Evolutionary conservation across 2,329 filamentous ascomycete species (phyloP), one percentile per base, ranked within the genome.

Genomic region (Alternaria panax): DNA sequence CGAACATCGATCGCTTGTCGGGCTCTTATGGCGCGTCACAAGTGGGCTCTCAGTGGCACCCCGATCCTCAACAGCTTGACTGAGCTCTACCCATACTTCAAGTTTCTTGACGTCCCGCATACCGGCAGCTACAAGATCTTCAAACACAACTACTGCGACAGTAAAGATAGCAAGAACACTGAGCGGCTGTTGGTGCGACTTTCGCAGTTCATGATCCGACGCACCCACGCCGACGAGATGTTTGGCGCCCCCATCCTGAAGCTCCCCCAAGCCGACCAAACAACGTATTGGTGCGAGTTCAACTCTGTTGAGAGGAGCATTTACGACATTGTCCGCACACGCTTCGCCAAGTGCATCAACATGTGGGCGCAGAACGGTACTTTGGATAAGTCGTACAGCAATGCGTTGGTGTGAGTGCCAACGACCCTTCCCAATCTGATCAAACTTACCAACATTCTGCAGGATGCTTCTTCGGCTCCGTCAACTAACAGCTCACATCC

Each of bases 221-320:
- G 85, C 6, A 87, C 85, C 0, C 85, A 88, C 70, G 72, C 74
- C 1, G 84, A 86, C 38, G 55, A 64, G 9, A 77, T 88, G 16
- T 85, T 88, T 60, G 79, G 81, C 1, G 75, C 80, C 0, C 83
- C 85, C 0, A 82, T 89, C 1, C 69, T 88, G 16, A 83, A 81
- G 8, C 77, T 89, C 0, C 87, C 86, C 0, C 72, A 75, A 14
- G 81, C 86, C 0, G 75, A 75, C 7, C 78, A 84, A 51, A 69
- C 67, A 2, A 80, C 80, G 0, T 65, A 80, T 5, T 72, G 68
- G 61, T 74, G 86, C 1, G 66, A 83, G 0, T 86, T 88, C 71
- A 86, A 84, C 14, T 59, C 76, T 0, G 77, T 85, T 1, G 86
- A 88, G 69, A 75, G 79, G 2, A 75, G 78, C 2, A 79, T 88